Base-by-base conservation (phyloP, 768 basidiomycete genomes). In the Tylopilus plumbeoviolaceoides region DNA sequence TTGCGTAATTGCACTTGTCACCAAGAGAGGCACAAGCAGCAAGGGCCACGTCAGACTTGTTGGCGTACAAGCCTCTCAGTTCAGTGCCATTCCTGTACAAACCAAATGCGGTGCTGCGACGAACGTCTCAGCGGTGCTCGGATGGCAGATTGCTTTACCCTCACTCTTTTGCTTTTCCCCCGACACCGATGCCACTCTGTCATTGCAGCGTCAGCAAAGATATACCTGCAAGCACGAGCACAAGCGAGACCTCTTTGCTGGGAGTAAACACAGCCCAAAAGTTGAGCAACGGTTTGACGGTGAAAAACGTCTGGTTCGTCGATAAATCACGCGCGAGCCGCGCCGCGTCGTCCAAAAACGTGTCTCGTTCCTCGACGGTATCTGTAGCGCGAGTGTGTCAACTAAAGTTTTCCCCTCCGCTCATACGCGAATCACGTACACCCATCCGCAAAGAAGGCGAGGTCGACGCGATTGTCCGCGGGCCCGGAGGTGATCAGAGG, bases 231-330 rank as follows among this genome's bases (percentile, higher is more conserved):
- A 18, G 47, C 17, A 53, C 31, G 38, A 27, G n/a, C 18, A 50
- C 4, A 5, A 20, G 25, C 36, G 41, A 85, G 38, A 38, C 89
- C 75, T 89, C 85, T 54, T 76, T 76, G 64, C 89, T 90, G 1
- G 89, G 82, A 18, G 84, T 74, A 58, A 88, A 90, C 0, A 85
- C 85, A 6, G 84, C 88, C 86, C 87, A 91, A 58, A 90, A 88
- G 63, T 90, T 91, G 57, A 91, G 69, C 43, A 90, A 70, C 3
- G 87, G 87, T 59, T 79, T 80, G 18, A 91, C 87, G 0, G 86
- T 83, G 55, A 84, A 76, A 65, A 89, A 90, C 0, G 89, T 89
- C 57, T 87, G 84, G 61, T 89, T 89, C 27, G 76, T 69, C 2
- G 88, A 83, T 31, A 91, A 74, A 62, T 88, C 89, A 42, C 77